These are phyloP conservation scores for Ustilago tritici DNA, from an alignment of 1,284 basidiomycete species.

Conservation along the genomic window DNA sequence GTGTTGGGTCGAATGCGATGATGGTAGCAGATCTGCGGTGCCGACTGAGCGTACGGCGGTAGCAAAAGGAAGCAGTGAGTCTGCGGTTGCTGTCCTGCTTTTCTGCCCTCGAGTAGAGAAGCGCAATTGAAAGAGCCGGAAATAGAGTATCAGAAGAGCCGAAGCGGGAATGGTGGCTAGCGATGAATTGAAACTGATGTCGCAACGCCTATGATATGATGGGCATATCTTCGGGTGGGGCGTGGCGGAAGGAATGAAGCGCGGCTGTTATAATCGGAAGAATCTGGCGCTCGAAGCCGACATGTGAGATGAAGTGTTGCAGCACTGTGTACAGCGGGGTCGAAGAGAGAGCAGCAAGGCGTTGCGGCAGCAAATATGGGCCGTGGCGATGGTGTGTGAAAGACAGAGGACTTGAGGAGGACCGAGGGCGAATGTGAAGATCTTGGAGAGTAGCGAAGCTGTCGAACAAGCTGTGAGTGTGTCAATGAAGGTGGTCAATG, in stretches of 20 bases:
- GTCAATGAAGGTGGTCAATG: not conserved
- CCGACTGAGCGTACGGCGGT: not conserved
- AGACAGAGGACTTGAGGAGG: not conserved
- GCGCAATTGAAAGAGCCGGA: slow-evolving; percentile 1
- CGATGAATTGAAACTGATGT: not conserved
- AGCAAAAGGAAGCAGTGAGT: not conserved
- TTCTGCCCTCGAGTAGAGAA: not conserved
- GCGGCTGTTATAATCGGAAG: not conserved
- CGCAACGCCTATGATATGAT: not conserved
- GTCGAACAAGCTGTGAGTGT: not conserved
- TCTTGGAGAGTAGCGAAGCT: not conserved
- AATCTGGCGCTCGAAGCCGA: not conserved
- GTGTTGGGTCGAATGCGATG: not conserved
- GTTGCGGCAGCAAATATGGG: not conserved
- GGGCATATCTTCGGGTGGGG: not conserved
- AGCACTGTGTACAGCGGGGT: not conserved
- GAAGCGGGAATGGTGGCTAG: not conserved
- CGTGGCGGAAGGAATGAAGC: not conserved
- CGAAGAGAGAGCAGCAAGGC: not conserved
- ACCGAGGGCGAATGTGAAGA: not conserved
- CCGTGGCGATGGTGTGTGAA: not conserved
- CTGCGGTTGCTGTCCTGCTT: not conserved
- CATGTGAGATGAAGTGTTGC: not conserved
- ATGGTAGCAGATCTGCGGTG: not conserved
- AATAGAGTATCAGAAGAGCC: slow-evolving; percentile 4